These are phyloP conservation scores for Rhodotorula kratochvilovae DNA, from an alignment of 768 basidiomycete species.

Conservation along the genomic window DNA sequence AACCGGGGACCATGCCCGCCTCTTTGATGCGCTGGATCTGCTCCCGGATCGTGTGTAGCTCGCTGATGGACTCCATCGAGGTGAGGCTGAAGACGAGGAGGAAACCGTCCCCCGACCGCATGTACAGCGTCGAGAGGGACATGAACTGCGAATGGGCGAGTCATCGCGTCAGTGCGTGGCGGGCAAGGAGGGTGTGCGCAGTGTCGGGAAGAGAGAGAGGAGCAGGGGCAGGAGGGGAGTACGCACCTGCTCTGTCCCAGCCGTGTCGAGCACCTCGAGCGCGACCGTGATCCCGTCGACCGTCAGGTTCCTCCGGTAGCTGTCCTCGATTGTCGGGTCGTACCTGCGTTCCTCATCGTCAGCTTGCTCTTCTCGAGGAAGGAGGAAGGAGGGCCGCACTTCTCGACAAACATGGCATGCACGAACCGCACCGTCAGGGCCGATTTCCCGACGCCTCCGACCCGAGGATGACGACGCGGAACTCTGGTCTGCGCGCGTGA, in stretches of 20 bases:
- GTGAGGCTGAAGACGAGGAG: conserved; percentile 44
- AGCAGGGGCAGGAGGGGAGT: neutral
- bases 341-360: conserved; percentile 29
- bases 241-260: conserved; percentile 53
- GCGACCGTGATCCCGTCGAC: conserved; percentile 41
- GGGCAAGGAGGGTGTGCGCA: too few relatives aligned
- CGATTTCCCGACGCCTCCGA: conserved; percentile 56
- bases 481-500: conserved; percentile 5
- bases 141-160: conserved; percentile 36
- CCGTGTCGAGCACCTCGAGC: conserved; percentile 44
- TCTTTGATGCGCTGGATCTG: conserved; percentile 44
- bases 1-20: neutral
- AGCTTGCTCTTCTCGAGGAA: neutral
- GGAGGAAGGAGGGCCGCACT: neutral
- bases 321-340: conserved; percentile 82
- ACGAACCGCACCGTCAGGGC: conserved; percentile 97
- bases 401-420: conserved; percentile 51
- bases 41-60: conserved; percentile 37
- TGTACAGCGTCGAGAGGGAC: conserved; percentile 43
- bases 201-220: neutral
- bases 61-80: conserved; percentile 36
- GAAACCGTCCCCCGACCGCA: conserved; percentile 44
- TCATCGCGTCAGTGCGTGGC: too few relatives aligned
- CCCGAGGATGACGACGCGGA: conserved; percentile 32
- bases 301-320: conserved; percentile 37